phyloP scores from a whole-genome alignment of 2,329 filamentous ascomycete genomes.

The Escovopsis sp. region DNA sequence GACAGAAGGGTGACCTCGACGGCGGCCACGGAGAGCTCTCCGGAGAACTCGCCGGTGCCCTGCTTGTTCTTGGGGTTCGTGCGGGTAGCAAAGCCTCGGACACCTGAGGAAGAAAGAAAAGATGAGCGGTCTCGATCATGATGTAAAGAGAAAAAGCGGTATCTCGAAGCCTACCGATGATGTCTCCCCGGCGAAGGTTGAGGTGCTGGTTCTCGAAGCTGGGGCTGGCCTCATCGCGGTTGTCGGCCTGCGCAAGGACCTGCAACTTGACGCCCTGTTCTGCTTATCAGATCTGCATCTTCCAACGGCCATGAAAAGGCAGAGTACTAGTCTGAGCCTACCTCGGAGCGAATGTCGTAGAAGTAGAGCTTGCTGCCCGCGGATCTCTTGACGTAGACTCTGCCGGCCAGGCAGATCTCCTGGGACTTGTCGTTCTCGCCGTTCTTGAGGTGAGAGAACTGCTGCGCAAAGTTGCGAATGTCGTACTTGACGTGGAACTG shows the following conservation, averaged over 20 bases:
- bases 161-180: slow-evolving; percentile 45
- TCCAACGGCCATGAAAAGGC: background rate
- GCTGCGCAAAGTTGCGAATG: slow-evolving; percentile 61
- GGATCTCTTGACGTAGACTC: slow-evolving; percentile 78
- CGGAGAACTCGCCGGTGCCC: slow-evolving; percentile 48
- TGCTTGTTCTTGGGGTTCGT: slow-evolving; percentile 84
- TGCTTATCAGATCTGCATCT: background rate
- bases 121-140: too few relatives aligned
- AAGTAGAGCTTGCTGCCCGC: slow-evolving; percentile 78
- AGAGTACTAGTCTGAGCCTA: slow-evolving; percentile 4
- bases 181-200: slow-evolving; percentile 76
- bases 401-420: slow-evolving; percentile 62
- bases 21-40: slow-evolving; percentile 89
- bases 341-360: slow-evolving; percentile 49
- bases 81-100: slow-evolving; percentile 27
- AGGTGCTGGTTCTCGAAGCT: slow-evolving; percentile 83
- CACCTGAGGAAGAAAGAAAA: slow-evolving; percentile 5
- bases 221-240: slow-evolving; percentile 48
- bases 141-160: background rate
- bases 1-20: slow-evolving; percentile 73
- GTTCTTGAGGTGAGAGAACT: slow-evolving; percentile 72
- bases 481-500: slow-evolving; percentile 73
- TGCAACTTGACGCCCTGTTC: slow-evolving; percentile 54
- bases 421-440: slow-evolving; percentile 69
- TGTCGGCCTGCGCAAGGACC: slow-evolving; percentile 80